These are phyloP conservation scores for Oryza nivara DNA, from an alignment of 176 grass and related monocot species.

Conservation along the genomic window DNA sequence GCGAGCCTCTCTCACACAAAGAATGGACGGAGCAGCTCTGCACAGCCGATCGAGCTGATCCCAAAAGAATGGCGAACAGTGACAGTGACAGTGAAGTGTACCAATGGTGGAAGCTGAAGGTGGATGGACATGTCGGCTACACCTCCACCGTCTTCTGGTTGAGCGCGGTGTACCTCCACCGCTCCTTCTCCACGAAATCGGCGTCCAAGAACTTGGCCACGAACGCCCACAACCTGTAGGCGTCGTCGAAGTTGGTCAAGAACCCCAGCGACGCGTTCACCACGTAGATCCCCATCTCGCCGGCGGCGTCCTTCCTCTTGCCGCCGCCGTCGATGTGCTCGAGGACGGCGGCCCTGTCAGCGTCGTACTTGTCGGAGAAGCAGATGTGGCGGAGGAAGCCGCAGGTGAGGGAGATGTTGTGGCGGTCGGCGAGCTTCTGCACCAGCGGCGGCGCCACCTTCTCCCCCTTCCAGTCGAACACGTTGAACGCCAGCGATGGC, in stretches of 20 bases:
- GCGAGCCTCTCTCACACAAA: not conserved
- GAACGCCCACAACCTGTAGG: constrained; percentile 83
- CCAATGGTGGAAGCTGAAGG: not conserved
- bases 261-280: constrained; percentile 86
- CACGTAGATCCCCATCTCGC: constrained; percentile 65
- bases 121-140: not conserved
- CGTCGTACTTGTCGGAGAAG: constrained; percentile 68
- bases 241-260: constrained; percentile 91
- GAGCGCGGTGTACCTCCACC: constrained; percentile 89
- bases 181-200: constrained; percentile 92
- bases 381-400: constrained; percentile 79
- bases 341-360: constrained; percentile 44
- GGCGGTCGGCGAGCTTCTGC: constrained; percentile 92
- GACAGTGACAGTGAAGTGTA: constrained; percentile 30
- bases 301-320: constrained; percentile 41
- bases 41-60: constrained; percentile 17
- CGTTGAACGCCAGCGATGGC: constrained; percentile 83
- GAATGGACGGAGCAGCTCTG: constrained; percentile 10
- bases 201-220: constrained; percentile 93
- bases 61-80: constrained; percentile 38
- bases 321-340: constrained; percentile 38
- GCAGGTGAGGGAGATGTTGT: constrained; percentile 77
- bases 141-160: constrained; percentile 81
- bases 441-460: constrained; percentile 70
- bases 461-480: constrained; percentile 89